Base-by-base conservation (phyloP, 1,284 basidiomycete genomes). In the Naganishia albida region DNA sequence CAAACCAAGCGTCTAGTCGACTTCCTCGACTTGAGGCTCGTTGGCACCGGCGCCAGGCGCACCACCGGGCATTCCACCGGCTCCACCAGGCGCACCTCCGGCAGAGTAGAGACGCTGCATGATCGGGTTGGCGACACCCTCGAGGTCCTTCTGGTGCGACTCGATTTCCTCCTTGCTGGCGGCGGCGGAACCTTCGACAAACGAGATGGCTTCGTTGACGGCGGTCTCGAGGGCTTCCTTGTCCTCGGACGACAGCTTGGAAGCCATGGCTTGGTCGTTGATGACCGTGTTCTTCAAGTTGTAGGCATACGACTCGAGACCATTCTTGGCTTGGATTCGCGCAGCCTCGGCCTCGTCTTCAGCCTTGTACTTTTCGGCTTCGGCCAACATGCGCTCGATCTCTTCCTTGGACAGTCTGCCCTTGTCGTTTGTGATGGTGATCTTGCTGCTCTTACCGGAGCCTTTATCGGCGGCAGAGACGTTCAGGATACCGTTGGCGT, bases 351-450 rank as follows among this genome's bases (percentile, higher is more conserved):
- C 79, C 71, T 81, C 79, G 73, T 81, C 80, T 65, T 75, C 74
- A 48, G 73, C 74, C 62, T 71, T 73, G 88, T 82, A 74, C 82
- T 91, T 89, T 86, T 94, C 93, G 67, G 93, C 93, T 73, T 95
- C 91, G 70, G 80, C 76, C 68, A 94, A 88, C 95, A 99, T 98
- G 77, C 91, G 88, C 82, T 98, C 94, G 71, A 98, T 98, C 81
- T 98, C 94, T 81, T 97, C 94, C 85, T 95, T 95, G 74, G 91
- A 93, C 65, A 99, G 84, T 81, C 95, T 93, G 64, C 95, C 95
- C 85, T 97, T 96, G 85, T 96, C 93, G 81, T 97, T 97, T 78
- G 91, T 95, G 83, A 97, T 96, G 73, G 92, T 96, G 82, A 97
- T 96, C 75, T 68, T 64, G 81, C 89, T 91, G 65, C 89, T 91